Evolutionary conservation across 371 early-diverging fungal species (phyloP), one percentile per base, ranked within the genome.

Genomic region (Funneliformis caledonium): DNA sequence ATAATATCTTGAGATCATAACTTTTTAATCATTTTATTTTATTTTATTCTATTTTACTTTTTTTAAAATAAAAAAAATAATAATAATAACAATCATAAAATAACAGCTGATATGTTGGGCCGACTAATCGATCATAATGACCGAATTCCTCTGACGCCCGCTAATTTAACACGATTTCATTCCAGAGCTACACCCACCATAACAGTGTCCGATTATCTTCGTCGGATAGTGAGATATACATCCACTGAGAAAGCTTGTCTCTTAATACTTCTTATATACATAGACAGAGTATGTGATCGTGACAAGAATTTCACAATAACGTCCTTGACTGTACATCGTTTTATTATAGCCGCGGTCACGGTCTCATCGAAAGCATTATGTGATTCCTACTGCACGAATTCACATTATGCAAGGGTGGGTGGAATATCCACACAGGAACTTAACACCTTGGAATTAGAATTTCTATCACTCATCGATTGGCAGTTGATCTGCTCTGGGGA

Each of bases 131-230:
- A 88, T 52, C 92, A 94, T 78, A 99, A 99, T 85, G 98, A 99
- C 87, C 91, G 91, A 73, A 95, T 97, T 74, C 95, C 95, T 37
- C 84, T 93, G 72, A 93, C 93, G 12, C 88, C 91, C 22, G 87
- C 92, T 78, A 95, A 92, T 77, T 86, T 98, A 19, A 97, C 99
- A 6, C 93, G 98, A 45, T 99, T 99, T 81, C 99, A 99, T 83
- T 98, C 98, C 37, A 91, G 98, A 70, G 94, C 95, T 33, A 92
- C 96, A 22, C 98, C 99, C n/a, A 90, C 89, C 80, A 97, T 97
- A 74, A 89, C 93, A 11, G 90, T 97, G 10, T 81, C 82, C 79
- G 95, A 95, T 76, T 96, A 97, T 81, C 85, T 96, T 67, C 85
- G 90, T 48, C 91, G 97, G 42, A 94, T 97, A 80, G 92, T 95